Percentiles rank a stretch among this genome's conserved stretches.
phyloP scores from a whole-genome alignment of 306 rosid genomes.

The Cucurbita ficifolia region DNA sequence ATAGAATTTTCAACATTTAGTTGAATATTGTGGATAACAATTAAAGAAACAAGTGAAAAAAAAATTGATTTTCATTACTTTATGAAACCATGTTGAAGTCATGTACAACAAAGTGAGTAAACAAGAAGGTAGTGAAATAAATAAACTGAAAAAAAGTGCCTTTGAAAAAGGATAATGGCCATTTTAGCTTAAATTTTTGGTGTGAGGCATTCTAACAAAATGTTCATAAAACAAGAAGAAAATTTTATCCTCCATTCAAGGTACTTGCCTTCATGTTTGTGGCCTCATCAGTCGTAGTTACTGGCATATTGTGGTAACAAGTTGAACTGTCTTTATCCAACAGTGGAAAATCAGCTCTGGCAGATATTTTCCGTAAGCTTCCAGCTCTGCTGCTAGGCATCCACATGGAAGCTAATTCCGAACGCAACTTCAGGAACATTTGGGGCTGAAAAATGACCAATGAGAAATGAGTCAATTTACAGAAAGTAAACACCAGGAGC shows the following conservation, averaged over 20 bases:
- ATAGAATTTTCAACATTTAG: neutral
- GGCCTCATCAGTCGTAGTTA: slow-evolving; percentile 42
- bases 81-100: neutral
- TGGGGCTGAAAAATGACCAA: slow-evolving; percentile 60
- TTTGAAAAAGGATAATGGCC: neutral
- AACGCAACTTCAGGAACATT: slow-evolving; percentile 62
- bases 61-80: neutral
- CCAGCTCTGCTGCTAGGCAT: slow-evolving; percentile 45
- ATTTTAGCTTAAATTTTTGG: neutral
- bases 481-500: neutral
- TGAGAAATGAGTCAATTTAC: neutral
- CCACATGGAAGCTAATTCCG: slow-evolving; percentile 92
- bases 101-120: neutral
- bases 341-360: slow-evolving; percentile 28
- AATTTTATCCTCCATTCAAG: neutral
- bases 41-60: neutral
- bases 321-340: slow-evolving; percentile 24
- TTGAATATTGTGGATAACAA: neutral
- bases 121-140: neutral
- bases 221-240: neutral
- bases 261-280: slow-evolving; percentile 53
- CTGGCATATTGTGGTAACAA: slow-evolving; percentile 22
- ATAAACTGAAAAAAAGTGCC: neutral
- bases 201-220: neutral
- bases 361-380: slow-evolving; percentile 35